Evolutionary conservation across 352 stramenopile species (phyloP).

Genomic region (Globisporangium yorkense): DNA sequence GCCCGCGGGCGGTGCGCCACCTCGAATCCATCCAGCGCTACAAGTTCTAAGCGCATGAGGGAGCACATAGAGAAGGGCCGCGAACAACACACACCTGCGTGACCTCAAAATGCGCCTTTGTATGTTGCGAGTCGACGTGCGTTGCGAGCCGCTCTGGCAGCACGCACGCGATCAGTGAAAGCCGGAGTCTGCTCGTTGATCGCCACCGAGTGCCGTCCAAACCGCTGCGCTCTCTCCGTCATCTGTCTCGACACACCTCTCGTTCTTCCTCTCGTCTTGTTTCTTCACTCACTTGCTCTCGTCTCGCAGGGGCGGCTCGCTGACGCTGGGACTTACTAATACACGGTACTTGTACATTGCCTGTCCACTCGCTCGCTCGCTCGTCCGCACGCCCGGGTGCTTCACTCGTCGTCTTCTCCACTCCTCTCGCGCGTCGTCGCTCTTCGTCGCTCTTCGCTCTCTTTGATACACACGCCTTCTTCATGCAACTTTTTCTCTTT

Average conservation of each 20-base stretch:
- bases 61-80: too few relatives aligned
- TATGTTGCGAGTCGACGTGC: constrained; percentile 4
- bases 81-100: too few relatives aligned
- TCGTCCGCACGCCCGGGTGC: constrained; percentile 15
- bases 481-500: constrained; percentile 44
- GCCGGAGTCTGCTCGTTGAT: background rate
- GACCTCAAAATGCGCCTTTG: constrained; percentile 8
- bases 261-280: background rate
- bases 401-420: background rate
- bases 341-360: constrained; percentile 57
- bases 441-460: constrained; percentile 21
- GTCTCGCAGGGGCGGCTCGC: background rate
- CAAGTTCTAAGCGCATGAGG: constrained; percentile 11
- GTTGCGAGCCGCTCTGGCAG: background rate
- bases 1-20: constrained; percentile 45
- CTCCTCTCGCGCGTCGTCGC: constrained; percentile 10
- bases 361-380: constrained; percentile 22
- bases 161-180: background rate
- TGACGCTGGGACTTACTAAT: constrained; percentile 49
- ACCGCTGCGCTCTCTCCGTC: background rate
- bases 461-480: constrained; percentile 50
- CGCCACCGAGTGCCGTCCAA: background rate
- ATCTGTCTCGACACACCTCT: background rate
- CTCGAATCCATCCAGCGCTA: constrained; percentile 63
- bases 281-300: background rate